Conservation (phyloP, 495 filamentous ascomycete genomes). For the Astrothelium macrocarpum region DNA sequence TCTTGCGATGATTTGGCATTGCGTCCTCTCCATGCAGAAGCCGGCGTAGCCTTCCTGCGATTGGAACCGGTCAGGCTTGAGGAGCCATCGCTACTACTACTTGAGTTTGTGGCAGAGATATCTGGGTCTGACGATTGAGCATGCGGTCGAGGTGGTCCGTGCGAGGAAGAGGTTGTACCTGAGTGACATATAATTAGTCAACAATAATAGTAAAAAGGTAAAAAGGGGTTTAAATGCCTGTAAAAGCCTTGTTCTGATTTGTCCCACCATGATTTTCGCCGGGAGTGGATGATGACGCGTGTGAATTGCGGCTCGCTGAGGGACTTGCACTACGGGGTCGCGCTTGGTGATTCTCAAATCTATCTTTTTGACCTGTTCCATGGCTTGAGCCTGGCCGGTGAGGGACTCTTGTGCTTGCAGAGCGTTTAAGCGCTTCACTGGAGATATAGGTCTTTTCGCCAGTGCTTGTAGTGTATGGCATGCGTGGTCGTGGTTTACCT, state of each 20-base stretch:
- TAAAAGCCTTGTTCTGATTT: constrained; percentile 9
- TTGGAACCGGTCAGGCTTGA: neutral
- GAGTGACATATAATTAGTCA: neutral
- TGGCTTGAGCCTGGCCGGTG: constrained; percentile 22
- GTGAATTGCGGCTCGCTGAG: constrained; percentile 5
- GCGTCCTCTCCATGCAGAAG: neutral
- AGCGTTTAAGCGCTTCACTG: constrained; percentile 37
- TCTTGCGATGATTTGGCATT: neutral
- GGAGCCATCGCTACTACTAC: neutral
- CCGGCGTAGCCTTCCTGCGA: neutral
- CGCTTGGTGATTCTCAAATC: neutral
- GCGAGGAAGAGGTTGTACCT: neutral
- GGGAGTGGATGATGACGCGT: neutral
- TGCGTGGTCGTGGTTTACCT: constrained; percentile 45
- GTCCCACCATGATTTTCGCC: neutral
- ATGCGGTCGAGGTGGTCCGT: neutral
- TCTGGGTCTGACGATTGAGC: neutral
- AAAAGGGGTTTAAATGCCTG: neutral
- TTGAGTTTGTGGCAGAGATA: neutral
- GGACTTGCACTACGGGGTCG: constrained; percentile 19
- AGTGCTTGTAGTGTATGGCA: constrained; percentile 56
- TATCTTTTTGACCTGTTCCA: constrained; percentile 5
- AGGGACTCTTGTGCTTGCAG: constrained; percentile 39
- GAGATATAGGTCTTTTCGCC: constrained; percentile 59
- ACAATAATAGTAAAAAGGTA: neutral